Conservation (phyloP, 176 grass and related monocot genomes). For the Cenchrus purpureus region DNA sequence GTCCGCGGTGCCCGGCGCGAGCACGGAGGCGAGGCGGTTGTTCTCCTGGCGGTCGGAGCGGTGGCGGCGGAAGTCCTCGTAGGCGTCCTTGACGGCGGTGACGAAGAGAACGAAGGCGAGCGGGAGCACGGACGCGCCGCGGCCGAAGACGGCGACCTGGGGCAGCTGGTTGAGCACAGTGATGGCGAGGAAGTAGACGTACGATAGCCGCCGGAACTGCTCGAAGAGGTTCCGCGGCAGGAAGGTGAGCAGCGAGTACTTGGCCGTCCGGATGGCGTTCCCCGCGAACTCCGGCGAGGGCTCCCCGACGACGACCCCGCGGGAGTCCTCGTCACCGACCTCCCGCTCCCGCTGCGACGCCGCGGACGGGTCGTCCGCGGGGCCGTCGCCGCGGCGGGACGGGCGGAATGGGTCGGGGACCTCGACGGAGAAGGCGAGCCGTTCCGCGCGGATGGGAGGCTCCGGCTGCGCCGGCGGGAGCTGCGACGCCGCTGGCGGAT, state of each 20-base stretch:
- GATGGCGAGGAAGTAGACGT: slow-evolving; percentile 91
- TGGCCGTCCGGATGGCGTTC: slow-evolving; percentile 68
- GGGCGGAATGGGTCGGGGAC: slow-evolving; percentile 41
- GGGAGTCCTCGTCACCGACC: slow-evolving; percentile 49
- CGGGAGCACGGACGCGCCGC: slow-evolving; percentile 67
- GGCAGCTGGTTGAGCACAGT: slow-evolving; percentile 91
- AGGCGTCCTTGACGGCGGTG: slow-evolving; percentile 93
- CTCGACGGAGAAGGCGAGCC: slow-evolving; percentile 39
- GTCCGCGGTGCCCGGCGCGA: slow-evolving; percentile 36
- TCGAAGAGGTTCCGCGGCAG: slow-evolving; percentile 92
- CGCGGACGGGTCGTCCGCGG: slow-evolving; percentile 38
- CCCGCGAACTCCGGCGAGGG: slow-evolving; percentile 44
- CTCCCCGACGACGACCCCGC: slow-evolving; percentile 61
- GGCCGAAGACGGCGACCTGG: slow-evolving; percentile 77
- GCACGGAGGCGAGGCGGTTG: slow-evolving; percentile 57
- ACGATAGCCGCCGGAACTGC: slow-evolving; percentile 86
- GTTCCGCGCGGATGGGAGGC: slow-evolving; percentile 55
- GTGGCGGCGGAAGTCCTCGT: slow-evolving; percentile 88
- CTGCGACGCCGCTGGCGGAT: slow-evolving; percentile 30
- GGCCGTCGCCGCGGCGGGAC: not conserved
- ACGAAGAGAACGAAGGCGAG: slow-evolving; percentile 81
- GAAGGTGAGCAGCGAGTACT: slow-evolving; percentile 80
- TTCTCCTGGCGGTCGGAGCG: slow-evolving; percentile 80
- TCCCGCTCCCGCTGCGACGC: slow-evolving; percentile 46
- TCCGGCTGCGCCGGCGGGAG: slow-evolving; percentile 48